phyloP scores from a whole-genome alignment of 345 rosid genomes.

The Eucalyptus victrix region DNA sequence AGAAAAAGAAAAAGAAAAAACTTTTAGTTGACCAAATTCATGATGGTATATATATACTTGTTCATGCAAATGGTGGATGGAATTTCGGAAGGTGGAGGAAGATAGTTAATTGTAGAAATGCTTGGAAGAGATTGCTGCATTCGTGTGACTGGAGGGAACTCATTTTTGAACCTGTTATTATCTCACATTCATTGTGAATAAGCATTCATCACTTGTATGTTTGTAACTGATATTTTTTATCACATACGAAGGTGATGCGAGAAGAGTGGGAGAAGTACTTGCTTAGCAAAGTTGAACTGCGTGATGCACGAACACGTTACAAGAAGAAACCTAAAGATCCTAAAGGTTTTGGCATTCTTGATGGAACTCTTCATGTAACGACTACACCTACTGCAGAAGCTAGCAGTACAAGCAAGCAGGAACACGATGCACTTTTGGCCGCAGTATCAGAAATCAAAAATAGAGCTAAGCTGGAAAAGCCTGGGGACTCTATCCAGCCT shows the following conservation, averaged over 20 bases:
- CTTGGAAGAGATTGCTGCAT: background rate
- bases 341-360: conserved; percentile 93
- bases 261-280: conserved; percentile 94
- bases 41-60: background rate
- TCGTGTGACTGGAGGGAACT: background rate
- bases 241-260: conserved; percentile 54
- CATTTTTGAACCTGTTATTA: background rate
- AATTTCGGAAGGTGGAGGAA: background rate
- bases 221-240: background rate
- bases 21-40: background rate
- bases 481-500: conserved; percentile 25
- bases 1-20: background rate
- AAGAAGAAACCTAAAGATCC: conserved; percentile 70
- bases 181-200: background rate
- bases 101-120: background rate
- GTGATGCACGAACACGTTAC: conserved; percentile 46
- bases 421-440: conserved; percentile 59
- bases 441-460: conserved; percentile 67
- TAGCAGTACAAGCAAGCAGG: conserved; percentile 66
- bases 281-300: conserved; percentile 76
- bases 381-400: conserved; percentile 53
- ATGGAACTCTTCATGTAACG: conserved; percentile 67
- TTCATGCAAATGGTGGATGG: background rate
- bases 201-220: background rate
- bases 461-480: conserved; percentile 17